Percentiles rank a stretch among this genome's conserved stretches.
phyloP scores from a whole-genome alignment of 225 moss, liverwort and hornwort genomes.

The Rhytidiadelphus loreus region DNA sequence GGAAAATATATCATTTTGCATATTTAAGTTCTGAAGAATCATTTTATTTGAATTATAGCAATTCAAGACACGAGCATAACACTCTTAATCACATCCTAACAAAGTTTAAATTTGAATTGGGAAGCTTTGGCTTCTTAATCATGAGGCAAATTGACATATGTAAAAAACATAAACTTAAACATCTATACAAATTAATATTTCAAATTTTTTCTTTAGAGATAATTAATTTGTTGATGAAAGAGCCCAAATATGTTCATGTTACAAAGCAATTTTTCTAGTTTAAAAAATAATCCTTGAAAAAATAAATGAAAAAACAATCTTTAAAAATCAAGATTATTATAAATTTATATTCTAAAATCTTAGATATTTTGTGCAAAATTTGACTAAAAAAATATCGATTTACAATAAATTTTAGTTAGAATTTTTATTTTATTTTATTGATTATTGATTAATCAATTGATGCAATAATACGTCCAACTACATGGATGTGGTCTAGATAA shows the following conservation, averaged over 20 bases:
- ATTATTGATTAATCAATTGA: neutral
- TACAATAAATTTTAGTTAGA: neutral
- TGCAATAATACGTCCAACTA: neutral
- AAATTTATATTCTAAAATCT: neutral
- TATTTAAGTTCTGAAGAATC: neutral
- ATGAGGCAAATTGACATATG: no score
- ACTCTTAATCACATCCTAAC: neutral
- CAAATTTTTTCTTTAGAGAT: neutral
- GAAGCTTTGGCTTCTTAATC: accelerated
- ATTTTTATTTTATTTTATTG: no score
- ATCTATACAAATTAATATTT: neutral
- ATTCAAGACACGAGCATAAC: neutral
- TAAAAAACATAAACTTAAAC: neutral
- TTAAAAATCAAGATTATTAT: neutral
- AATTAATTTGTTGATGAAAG: neutral
- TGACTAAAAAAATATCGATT: neutral
- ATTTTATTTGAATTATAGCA: neutral
- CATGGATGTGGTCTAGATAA: neutral
- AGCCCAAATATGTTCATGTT: neutral
- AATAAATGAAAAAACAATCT: neutral
- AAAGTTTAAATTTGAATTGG: neutral
- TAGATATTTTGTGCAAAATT: neutral
- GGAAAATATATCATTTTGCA: accelerated
- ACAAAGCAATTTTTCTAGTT: neutral
- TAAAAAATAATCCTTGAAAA: neutral